Evolutionary conservation across 768 basidiomycete species (phyloP).

Genomic region (Termitomyces sp.): DNA sequence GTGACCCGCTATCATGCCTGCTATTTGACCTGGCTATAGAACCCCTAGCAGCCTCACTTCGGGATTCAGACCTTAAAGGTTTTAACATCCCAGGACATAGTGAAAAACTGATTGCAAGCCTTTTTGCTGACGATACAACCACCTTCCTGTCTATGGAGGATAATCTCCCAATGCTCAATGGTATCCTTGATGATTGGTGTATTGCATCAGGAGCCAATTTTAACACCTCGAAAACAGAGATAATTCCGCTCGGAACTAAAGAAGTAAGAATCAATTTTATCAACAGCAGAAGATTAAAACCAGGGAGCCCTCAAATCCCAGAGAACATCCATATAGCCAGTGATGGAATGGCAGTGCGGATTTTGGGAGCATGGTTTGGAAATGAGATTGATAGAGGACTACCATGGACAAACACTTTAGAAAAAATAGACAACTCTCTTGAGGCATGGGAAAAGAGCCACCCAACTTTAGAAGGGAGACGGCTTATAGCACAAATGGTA

Average conservation of each 20-base stretch:
- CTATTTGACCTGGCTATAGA: background rate
- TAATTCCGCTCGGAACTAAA: no score
- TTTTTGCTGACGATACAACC: background rate
- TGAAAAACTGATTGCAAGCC: background rate
- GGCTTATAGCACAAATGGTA: no score
- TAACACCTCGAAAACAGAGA: no score
- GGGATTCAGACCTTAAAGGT: background rate
- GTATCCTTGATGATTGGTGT: no score
- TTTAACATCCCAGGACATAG: fast-evolving
- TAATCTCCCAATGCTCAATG: fast-evolving
- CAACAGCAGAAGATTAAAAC: background rate
- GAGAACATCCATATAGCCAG: background rate
- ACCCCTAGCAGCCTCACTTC: background rate
- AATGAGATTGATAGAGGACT: no score
- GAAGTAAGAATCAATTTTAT: background rate
- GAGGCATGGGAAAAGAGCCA: no score
- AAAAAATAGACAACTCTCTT: no score
- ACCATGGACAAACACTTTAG: no score
- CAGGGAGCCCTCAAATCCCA: fast-evolving
- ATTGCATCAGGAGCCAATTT: no score
- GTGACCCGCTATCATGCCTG: background rate
- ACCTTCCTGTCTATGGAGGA: background rate
- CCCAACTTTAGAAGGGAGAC: no score
- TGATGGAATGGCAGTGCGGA: background rate
- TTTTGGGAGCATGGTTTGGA: background rate